Conservation (phyloP, 305 asterid genomes). For the Solanum hybrid region DNA sequence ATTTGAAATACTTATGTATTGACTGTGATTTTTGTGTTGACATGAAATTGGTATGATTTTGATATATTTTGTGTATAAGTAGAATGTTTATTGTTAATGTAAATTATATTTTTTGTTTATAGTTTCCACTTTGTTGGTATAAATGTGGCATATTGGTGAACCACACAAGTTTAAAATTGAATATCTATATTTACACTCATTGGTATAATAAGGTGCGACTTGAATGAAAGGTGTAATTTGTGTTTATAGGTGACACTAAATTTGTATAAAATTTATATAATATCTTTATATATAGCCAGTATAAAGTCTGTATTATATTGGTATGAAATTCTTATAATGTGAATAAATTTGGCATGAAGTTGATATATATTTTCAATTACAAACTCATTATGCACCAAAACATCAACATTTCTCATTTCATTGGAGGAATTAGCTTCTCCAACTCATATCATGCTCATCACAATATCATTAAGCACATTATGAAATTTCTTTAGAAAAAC, state of each 20-base stretch:
- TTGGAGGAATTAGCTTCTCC: too few species aligned
- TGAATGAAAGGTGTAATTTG: neutral
- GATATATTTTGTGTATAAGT: neutral
- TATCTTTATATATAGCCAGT: neutral
- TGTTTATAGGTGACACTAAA: neutral
- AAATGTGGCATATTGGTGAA: neutral
- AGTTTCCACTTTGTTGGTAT: too few species aligned
- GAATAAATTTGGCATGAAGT: neutral
- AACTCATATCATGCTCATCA: too few species aligned
- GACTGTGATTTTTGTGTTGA: neutral
- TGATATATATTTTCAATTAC: too few species aligned
- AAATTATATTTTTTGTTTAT: too few species aligned
- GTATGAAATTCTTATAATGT: neutral
- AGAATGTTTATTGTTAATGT: too few species aligned
- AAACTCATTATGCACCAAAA: too few species aligned
- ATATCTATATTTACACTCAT: neutral
- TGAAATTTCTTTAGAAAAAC: too few species aligned
- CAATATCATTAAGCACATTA: too few species aligned
- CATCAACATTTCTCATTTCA: too few species aligned
- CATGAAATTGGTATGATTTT: neutral
- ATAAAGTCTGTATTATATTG: neutral
- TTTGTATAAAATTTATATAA: neutral
- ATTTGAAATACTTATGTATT: too few species aligned
- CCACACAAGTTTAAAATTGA: neutral
- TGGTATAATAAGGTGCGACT: neutral